These are phyloP conservation scores for Sporothrix sp. DNA, from an alignment of 2,329 filamentous ascomycete species.

Conservation along the genomic window DNA sequence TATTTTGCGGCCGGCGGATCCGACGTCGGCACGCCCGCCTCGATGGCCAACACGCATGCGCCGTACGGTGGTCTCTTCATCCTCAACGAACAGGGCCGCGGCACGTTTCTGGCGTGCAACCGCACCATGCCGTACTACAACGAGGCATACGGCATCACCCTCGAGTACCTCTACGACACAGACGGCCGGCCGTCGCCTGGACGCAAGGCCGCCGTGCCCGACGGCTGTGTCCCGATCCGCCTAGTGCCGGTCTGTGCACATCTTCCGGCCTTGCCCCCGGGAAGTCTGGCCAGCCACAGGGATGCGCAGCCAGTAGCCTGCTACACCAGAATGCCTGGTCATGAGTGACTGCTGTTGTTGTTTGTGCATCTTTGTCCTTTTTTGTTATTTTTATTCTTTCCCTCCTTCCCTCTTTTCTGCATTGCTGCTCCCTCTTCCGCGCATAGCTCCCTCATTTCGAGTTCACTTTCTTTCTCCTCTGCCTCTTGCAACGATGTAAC, in stretches of 20 bases:
- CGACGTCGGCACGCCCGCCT: conserved; percentile 17
- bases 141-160: conserved; percentile 25
- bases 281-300: conserved; percentile 30
- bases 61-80: conserved; percentile 24
- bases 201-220: conserved; percentile 23
- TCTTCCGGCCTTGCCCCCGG: conserved; percentile 26
- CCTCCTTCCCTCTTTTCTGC: neutral
- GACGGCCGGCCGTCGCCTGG: conserved; percentile 11
- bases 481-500: neutral
- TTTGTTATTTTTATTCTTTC: neutral
- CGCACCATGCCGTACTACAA: conserved; percentile 33
- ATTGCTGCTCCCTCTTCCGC: too few species aligned
- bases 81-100: conserved; percentile 15
- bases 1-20: conserved; percentile 18
- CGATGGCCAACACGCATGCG: conserved; percentile 19
- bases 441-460: too few species aligned
- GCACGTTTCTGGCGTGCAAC: conserved; percentile 35
- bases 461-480: neutral
- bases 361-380: neutral
- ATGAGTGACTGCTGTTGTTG: neutral
- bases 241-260: conserved; percentile 35
- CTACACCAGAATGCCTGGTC: conserved; percentile 23
- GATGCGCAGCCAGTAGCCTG: conserved; percentile 30
- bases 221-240: conserved; percentile 33
- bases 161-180: conserved; percentile 29